A percentile compares a stretch with the other conserved stretches of the same genome.
Conservation (phyloP, 495 filamentous ascomycete genomes). For the Talaromyces nanjingensis region DNA sequence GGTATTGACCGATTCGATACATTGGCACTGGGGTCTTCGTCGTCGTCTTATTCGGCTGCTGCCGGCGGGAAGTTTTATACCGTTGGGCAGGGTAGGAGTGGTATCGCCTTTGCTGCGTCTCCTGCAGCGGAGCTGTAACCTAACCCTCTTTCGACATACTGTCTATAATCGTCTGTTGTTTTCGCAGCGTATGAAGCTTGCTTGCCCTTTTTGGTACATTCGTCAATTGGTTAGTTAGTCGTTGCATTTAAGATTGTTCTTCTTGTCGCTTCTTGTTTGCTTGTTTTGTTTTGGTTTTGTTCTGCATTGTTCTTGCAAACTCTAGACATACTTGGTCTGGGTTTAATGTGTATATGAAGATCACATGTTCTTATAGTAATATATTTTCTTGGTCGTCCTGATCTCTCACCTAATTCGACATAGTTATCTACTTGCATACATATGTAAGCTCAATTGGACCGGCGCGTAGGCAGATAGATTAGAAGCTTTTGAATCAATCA, state of each 20-base stretch:
- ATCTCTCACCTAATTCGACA: not conserved
- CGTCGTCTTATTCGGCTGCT: not conserved
- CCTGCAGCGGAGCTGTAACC: not conserved
- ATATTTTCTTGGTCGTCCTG: not conserved
- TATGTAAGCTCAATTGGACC: not conserved
- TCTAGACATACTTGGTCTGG: not conserved
- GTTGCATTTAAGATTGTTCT: not conserved
- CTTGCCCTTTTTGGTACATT: not conserved
- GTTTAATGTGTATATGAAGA: not conserved
- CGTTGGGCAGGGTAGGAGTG: constrained; percentile 26
- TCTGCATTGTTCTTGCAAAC: not conserved
- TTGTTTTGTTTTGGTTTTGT: not conserved
- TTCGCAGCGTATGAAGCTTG: not conserved
- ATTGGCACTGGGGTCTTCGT: constrained; percentile 40
- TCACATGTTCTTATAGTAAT: not conserved
- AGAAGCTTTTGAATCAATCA: not conserved
- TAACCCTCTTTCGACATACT: not conserved
- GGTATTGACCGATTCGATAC: constrained; percentile 67
- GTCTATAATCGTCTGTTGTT: not conserved
- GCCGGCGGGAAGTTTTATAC: constrained; percentile 28
- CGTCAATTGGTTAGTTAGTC: not conserved
- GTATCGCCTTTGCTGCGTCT: constrained; percentile 21
- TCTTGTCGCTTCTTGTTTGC: not conserved
- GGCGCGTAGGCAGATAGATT: not conserved
- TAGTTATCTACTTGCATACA: not conserved